Evolutionary conservation across 192 early-diverging fungal species (phyloP).

Genomic region (Geranomyces variabilis): DNA sequence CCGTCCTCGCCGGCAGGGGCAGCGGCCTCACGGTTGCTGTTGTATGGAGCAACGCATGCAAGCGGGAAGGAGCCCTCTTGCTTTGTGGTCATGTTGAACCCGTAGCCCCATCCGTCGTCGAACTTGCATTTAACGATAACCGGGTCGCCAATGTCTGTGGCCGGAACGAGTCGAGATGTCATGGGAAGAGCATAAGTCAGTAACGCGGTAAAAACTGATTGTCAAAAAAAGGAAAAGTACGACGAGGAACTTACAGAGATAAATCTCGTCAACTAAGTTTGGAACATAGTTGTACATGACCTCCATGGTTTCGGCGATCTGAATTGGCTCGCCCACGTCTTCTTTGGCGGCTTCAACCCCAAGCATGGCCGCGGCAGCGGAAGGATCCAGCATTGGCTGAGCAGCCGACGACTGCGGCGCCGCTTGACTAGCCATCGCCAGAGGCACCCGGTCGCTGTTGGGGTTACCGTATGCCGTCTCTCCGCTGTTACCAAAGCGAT

Average conservation of each 20-base stretch:
- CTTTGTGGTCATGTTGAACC: conserved; percentile 54
- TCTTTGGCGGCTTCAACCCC: neutral
- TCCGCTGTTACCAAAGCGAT: neutral
- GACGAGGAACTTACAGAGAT: conserved; percentile 44
- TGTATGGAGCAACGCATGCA: conserved; percentile 49
- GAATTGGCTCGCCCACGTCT: conserved; percentile 28
- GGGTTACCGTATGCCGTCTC: neutral
- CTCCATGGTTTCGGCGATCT: conserved; percentile 48
- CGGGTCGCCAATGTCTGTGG: conserved; percentile 46
- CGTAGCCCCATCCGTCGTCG: conserved; percentile 59
- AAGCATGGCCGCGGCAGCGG: conserved; percentile 17
- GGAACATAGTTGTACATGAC: conserved; percentile 49
- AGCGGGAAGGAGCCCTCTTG: conserved; percentile 58
- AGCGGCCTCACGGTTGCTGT: conserved; percentile 12
- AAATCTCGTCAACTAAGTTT: conserved; percentile 51
- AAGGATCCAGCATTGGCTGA: neutral
- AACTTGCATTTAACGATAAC: conserved; percentile 50
- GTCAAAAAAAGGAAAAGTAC: neutral
- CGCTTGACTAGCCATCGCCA: neutral
- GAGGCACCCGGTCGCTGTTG: neutral
- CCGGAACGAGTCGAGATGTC: neutral
- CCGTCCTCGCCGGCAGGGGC: neutral
- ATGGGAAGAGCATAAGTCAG: neutral
- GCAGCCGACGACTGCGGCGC: neutral
- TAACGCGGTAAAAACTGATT: too few species aligned